Base-by-base conservation (phyloP, 2,329 filamentous ascomycete genomes). In the Penicillium sp. region DNA sequence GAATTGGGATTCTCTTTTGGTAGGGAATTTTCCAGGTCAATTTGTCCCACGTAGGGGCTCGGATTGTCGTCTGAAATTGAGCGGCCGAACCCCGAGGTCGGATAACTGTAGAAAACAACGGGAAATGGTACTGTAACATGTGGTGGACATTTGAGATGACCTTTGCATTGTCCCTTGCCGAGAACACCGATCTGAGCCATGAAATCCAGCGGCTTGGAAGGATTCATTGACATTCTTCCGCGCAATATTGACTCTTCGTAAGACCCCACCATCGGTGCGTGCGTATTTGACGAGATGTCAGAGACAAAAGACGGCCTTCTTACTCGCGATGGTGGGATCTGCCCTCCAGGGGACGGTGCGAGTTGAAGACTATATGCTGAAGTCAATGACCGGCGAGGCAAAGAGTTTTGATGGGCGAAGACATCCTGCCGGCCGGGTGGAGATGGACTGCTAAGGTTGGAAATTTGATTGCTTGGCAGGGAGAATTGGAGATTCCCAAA, bases 171-270 rank as follows among this genome's bases (percentile, higher is more conserved):
- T 8, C 92, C 92, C 64, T 88, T 87, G 10, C 92, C 94, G 16
- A 97, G 79, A 0, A 97, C 94, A 22, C 94, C 94, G 55, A 99
- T 97, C 70, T 97, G 92, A 29, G 94, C 94, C 6, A 95, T 82
- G 68, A 99, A 99, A 62, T 96, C 88, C 6, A 99, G 79, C 6
- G 94, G 93, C 62, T 90, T 92, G 1, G 93, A 97, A 0, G 94
- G 93, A 2, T 88, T 94, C 1, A 92, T 97, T 29, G 94, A 97
- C 94, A 99, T 99, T 60, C 94, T 86, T 38, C 94, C 94, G 45
- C 91, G 86, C 2, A 99, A 79, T 58, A 99, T 97, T 29, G 92
- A 97, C 75, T 99, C 94, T 74, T 99, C 94, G 65, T 97, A 99
- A 2, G 93, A 97, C 2, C 94, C 94, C 2, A 97, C 93, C 89